Base-by-base conservation (phyloP, 78 protist species). In the slime mould (Dictyostelium discoideum) region DNA sequence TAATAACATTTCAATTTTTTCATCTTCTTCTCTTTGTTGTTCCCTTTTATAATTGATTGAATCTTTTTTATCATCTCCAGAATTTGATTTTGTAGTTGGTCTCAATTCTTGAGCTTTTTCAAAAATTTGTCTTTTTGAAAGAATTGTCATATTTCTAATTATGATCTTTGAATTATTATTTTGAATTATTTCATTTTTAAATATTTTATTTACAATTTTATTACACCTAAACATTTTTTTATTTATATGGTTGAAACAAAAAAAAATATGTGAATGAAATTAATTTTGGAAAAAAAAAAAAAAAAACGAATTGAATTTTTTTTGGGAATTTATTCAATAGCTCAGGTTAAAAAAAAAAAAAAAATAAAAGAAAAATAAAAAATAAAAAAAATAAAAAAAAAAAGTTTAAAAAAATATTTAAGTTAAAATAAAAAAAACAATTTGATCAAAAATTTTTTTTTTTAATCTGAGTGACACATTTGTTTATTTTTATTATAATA, bases 91-190 rank as follows among this genome's bases (percentile, higher is more conserved):
- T 1, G 93, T 22, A 2, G 93, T 78, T 76, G 85, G 86, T 87
- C 44, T 76, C 10, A 87, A 3, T 13, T 57, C 79, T 37, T 20
- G 65, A 14, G 93, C 82, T 26, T 50, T 39, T 16, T 24, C 73
- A 16, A 44, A 37, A 3, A 82, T 20, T 20, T 18, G 13, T 87
- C 93, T 87, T 82, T 87, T 79, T 78, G 93, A 87, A 22, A 87
- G 67, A 63, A 87, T 87, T 20, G 93, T 79, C 93, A 86, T 86
- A 20, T 29, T 26, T 85, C 65, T 72, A 46, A 85, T 69, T n/a
- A 24, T n/a, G 0, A 65, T 65, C 74, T 65, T 65, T 65, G 24
- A 48, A 13, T 54, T 54, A 54, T 60, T 60, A 20, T 60, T 60
- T 60, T 1, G 8, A 60, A 60, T 60, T 60, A 60, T 60, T 20